Evolutionary conservation across 306 rosid species (phyloP).

Genomic region (Morella rubra): DNA sequence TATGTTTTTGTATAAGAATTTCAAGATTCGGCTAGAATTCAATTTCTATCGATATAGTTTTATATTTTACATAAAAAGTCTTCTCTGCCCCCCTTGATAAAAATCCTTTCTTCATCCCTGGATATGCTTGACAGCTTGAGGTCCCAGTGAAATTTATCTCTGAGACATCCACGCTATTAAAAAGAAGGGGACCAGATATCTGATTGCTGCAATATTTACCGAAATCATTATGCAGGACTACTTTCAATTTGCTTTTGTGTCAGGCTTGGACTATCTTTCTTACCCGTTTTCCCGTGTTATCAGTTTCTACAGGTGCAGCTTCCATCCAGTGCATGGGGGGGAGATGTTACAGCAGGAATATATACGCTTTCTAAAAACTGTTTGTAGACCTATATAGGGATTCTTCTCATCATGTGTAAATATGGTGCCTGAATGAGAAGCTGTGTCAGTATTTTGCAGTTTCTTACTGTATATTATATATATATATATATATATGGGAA

Average conservation of each 20-base stretch:
- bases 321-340: conserved; percentile 69
- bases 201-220: neutral
- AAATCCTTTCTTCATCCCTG: too few species aligned
- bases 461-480: neutral
- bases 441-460: neutral
- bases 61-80: too few species aligned
- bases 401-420: conserved; percentile 36
- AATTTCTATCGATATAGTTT: too few species aligned
- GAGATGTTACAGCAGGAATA: conserved; percentile 73
- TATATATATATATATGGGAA: neutral
- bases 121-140: too few species aligned
- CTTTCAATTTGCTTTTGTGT: neutral
- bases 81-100: too few species aligned
- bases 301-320: conserved; percentile 80
- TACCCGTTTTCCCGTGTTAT: conserved; percentile 8
- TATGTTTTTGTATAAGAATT: too few species aligned
- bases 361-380: conserved; percentile 58
- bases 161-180: too few species aligned
- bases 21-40: too few species aligned
- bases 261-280: neutral
- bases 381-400: conserved; percentile 35
- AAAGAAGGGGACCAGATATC: too few species aligned
- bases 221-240: neutral
- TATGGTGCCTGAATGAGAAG: conserved; percentile 12
- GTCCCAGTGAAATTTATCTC: too few species aligned